Conservation (phyloP, 768 basidiomycete species). For the Gyrodon lividus region DNA sequence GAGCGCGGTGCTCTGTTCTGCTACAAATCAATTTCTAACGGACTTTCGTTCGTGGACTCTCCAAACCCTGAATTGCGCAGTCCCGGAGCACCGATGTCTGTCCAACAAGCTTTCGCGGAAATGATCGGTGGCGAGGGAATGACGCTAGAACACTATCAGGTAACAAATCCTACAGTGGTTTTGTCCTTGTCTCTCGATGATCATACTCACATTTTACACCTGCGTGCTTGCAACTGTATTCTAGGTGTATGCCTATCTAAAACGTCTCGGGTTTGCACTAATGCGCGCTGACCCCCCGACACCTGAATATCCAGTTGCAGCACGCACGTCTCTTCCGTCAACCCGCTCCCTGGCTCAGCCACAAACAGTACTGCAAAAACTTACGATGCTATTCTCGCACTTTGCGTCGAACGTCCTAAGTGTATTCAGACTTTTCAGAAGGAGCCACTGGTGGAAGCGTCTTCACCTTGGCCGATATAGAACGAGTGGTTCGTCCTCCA, state of each 20-base stretch:
- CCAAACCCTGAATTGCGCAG: slow-evolving; percentile 36
- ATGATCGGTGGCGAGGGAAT: slow-evolving; percentile 80
- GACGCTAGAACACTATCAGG: slow-evolving; percentile 87
- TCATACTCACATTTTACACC: neutral
- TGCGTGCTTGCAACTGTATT: neutral
- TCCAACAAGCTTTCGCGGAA: slow-evolving; percentile 85
- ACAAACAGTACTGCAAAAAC: neutral
- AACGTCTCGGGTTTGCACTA: slow-evolving; percentile 86
- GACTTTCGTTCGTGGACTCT: slow-evolving; percentile 15
- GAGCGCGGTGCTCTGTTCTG: slow-evolving; percentile 89
- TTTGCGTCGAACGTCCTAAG: slow-evolving; percentile 6
- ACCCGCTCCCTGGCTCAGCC: slow-evolving; percentile 9
- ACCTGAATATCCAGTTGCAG: slow-evolving; percentile 49
- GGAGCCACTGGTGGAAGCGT: slow-evolving; percentile 66
- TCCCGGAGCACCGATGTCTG: slow-evolving; percentile 77
- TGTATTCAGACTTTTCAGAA: slow-evolving; percentile 3
- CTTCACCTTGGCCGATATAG: slow-evolving; percentile 51
- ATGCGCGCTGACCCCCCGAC: slow-evolving; percentile 69
- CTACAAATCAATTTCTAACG: slow-evolving; percentile 54
- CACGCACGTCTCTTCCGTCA: slow-evolving; percentile 25
- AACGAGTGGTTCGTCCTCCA: slow-evolving; percentile 46
- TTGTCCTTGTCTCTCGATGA: neutral
- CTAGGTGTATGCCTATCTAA: slow-evolving; percentile 91
- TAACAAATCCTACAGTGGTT: slow-evolving; percentile 30
- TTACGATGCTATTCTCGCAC: slow-evolving; percentile 14